phyloP scores from a whole-genome alignment of 2,329 filamentous ascomycete genomes.

The Venturia carpophila region DNA sequence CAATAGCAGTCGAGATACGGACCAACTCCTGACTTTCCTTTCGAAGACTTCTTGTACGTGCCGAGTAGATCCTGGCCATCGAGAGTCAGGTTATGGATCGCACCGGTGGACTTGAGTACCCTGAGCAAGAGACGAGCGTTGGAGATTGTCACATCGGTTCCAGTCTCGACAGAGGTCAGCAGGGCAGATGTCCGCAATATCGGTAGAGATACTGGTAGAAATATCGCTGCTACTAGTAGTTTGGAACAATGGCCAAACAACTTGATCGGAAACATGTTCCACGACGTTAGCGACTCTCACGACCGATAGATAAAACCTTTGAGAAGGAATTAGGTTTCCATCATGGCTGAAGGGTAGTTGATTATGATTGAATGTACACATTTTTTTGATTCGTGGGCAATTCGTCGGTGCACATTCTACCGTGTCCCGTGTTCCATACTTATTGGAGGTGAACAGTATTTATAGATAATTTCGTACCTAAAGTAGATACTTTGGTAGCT shows the following conservation, averaged over 20 bases:
- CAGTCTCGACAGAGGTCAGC: not conserved
- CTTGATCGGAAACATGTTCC: not conserved
- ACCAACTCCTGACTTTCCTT: conserved; percentile 2
- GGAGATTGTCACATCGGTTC: not conserved
- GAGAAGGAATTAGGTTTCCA: too few relatives aligned
- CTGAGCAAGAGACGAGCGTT: not conserved
- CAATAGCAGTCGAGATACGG: conserved; percentile 18
- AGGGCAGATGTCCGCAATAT: not conserved
- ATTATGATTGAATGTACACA: too few relatives aligned
- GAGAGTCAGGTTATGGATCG: not conserved
- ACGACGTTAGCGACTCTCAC: too few relatives aligned
- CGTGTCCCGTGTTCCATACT: too few relatives aligned
- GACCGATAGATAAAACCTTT: too few relatives aligned
- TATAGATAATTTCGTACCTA: too few relatives aligned
- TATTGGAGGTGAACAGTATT: too few relatives aligned
- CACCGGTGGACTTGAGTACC: not conserved
- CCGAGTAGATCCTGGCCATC: not conserved
- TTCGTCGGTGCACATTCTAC: too few relatives aligned
- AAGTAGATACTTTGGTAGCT: too few relatives aligned
- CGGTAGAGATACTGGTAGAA: not conserved
- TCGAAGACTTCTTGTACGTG: not conserved
- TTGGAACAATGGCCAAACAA: not conserved
- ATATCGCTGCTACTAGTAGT: not conserved
- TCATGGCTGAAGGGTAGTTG: too few relatives aligned
- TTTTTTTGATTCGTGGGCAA: too few relatives aligned